Evolutionary conservation across 1,284 basidiomycete genomes (phyloP).

Genomic region (Lentinula novae-zelandiae): DNA sequence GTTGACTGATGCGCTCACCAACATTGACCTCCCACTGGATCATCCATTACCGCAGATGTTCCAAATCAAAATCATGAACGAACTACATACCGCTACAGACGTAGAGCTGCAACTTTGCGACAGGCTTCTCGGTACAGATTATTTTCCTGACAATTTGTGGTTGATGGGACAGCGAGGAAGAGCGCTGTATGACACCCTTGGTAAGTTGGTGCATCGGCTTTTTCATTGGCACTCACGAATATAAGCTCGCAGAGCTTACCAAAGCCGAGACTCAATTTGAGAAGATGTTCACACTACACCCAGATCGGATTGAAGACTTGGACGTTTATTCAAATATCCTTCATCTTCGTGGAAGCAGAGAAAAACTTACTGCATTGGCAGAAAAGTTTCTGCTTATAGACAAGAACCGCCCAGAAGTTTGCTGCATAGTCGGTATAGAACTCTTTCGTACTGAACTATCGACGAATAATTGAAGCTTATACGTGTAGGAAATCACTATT

Average conservation of each 20-base stretch:
- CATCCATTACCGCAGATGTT: slow-evolving; percentile 13
- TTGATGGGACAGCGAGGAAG: slow-evolving; percentile 15
- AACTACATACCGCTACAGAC: slow-evolving; percentile 9
- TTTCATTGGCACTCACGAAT: neutral
- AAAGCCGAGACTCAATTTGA: slow-evolving; percentile 11
- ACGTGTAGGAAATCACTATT: slow-evolving; percentile 18
- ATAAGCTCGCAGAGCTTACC: neutral
- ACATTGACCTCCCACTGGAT: slow-evolving; percentile 6
- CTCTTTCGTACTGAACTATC: too few species aligned
- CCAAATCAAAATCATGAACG: slow-evolving; percentile 12
- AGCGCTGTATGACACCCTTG: slow-evolving; percentile 8
- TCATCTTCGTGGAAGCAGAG: slow-evolving; percentile 2
- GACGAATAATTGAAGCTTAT: neutral
- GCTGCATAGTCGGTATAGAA: slow-evolving; percentile 11
- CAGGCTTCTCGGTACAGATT: slow-evolving; percentile 5
- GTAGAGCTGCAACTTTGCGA: slow-evolving; percentile 13
- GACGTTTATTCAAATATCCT: slow-evolving; percentile 12
- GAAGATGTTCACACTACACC: slow-evolving; percentile 10
- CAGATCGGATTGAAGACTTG: slow-evolving; percentile 13
- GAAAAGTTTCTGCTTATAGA: slow-evolving; percentile 6
- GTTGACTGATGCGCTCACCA: slow-evolving; percentile 8
- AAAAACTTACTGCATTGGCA: slow-evolving; percentile 10
- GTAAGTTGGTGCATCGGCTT: neutral
- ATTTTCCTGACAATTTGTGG: slow-evolving; percentile 13
- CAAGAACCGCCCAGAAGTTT: slow-evolving; percentile 14